Evolutionary conservation across 768 basidiomycete species (phyloP).

Genomic region (Calocybe gangraenosa): DNA sequence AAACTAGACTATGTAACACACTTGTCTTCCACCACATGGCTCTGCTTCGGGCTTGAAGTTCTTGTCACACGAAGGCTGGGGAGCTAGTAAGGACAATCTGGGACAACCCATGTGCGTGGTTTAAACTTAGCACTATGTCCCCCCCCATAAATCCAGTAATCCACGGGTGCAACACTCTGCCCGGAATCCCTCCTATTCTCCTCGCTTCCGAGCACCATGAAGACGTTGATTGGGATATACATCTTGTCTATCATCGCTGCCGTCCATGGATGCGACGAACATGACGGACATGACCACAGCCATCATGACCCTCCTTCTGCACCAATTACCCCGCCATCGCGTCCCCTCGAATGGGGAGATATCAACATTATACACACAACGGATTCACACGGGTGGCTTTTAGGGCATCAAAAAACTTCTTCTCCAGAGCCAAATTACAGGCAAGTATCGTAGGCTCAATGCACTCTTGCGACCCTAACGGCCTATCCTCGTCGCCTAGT

Average conservation of each 20-base stretch:
- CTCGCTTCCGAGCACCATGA: constrained; percentile 1
- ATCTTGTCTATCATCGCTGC: constrained; percentile 2
- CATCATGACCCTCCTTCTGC: constrained; percentile 29
- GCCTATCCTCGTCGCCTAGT: constrained; percentile 14
- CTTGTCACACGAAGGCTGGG: no score
- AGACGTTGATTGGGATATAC: background rate
- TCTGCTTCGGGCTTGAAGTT: no score
- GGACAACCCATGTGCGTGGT: no score
- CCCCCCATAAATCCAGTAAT: no score
- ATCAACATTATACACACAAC: constrained; percentile 87
- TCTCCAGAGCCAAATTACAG: constrained; percentile 78
- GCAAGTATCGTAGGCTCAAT: constrained; percentile 22
- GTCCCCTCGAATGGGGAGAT: constrained; percentile 81
- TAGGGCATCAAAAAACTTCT: constrained; percentile 75
- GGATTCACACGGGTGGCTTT: constrained; percentile 67
- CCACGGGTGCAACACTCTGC: no score
- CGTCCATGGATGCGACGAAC: constrained; percentile 8
- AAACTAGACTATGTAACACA: no score
- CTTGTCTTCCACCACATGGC: no score
- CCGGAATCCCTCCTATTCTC: no score
- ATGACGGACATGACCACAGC: constrained; percentile 19
- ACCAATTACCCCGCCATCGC: constrained; percentile 51
- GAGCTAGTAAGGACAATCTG: no score
- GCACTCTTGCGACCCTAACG: background rate
- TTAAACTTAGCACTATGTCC: no score